phyloP scores from a whole-genome alignment of 345 rosid genomes.

The Eucalyptus regnans region DNA sequence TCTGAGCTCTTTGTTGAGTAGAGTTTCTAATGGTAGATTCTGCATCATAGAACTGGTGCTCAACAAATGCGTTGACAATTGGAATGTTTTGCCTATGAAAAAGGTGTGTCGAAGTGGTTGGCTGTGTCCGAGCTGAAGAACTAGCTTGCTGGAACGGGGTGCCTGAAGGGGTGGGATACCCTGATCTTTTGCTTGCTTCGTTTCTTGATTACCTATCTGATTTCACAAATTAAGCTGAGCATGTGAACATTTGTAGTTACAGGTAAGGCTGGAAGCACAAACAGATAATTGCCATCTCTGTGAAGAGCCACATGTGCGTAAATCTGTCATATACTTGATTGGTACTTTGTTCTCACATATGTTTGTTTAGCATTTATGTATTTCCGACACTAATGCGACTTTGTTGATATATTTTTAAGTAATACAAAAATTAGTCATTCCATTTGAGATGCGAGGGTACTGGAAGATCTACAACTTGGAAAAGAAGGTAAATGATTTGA shows the following conservation, averaged over 20 bases:
- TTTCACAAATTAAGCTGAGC: background rate
- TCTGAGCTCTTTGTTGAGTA: background rate
- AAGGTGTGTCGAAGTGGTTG: constrained; percentile 65
- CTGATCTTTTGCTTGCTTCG: background rate
- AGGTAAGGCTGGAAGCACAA: constrained; percentile 86
- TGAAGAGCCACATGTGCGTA: constrained; percentile 59
- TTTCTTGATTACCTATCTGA: background rate
- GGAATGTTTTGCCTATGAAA: background rate
- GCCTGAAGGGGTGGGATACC: constrained; percentile 31
- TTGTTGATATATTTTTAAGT: background rate
- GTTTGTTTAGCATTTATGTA: background rate
- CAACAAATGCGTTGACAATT: too few relatives aligned
- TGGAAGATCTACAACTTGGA: constrained; percentile 80
- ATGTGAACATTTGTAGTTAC: background rate
- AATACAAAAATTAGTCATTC: constrained; percentile 51
- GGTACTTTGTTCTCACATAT: background rate
- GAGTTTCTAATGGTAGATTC: background rate
- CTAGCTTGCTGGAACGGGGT: constrained; percentile 41
- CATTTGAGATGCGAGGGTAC: constrained; percentile 86
- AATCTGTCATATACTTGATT: background rate
- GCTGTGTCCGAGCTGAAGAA: constrained; percentile 39
- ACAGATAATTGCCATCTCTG: constrained; percentile 87
- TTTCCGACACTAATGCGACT: background rate
- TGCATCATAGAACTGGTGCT: background rate
- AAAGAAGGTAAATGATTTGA: constrained; percentile 49